Base-by-base conservation (phyloP, 1,284 basidiomycete genomes). In the Meripilus lineatus region DNA sequence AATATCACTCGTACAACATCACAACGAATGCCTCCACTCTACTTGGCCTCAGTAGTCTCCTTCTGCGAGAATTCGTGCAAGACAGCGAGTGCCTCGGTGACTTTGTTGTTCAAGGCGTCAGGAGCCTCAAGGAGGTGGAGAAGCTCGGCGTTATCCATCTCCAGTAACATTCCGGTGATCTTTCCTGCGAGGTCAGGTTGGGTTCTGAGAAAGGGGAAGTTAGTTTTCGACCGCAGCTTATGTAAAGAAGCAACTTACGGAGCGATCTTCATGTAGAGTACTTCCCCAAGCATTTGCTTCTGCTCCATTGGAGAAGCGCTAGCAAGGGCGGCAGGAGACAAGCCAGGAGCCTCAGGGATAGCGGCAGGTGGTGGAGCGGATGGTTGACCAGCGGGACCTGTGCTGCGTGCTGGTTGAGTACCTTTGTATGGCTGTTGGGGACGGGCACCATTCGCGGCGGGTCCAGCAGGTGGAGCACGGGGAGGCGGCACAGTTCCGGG, bases 231-330 rank as follows among this genome's bases (percentile, higher is more conserved):
- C 39, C n/a, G 40, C 28, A 38, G 22, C 24, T 44, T 41, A 7
- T 35, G 28, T 20, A 38, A 25, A 25, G 40, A 46, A 46, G 8
- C 10, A 28, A 81, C 88, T 63, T 70, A 89, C 85, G 71, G 61
- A 48, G 75, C 79, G 55, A 95, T 93, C 63, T 81, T 84, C 75
- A 94, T 84, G 71, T 94, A 95, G 56, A 95, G 83, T 44, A 88
- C 79, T 70, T 96, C 93, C 58, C 93, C 93, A 45, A 96, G 76
- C 85, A 93, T 90, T 69, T 96, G 93, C 77, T 96, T 97, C 77
- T 95, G 93, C 67, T 95, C 92, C 72, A 84, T 79, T 38, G 90
- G 85, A 38, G 80, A 74, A 17, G 84, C 85, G 57, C 70, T 79
- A 44, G 85, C 84, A 48, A 97, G 78, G 22, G 81, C 68, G 42